These are phyloP conservation scores for Clarkia xantiana DNA, from an alignment of 345 rosid genomes.

Conservation along the genomic window DNA sequence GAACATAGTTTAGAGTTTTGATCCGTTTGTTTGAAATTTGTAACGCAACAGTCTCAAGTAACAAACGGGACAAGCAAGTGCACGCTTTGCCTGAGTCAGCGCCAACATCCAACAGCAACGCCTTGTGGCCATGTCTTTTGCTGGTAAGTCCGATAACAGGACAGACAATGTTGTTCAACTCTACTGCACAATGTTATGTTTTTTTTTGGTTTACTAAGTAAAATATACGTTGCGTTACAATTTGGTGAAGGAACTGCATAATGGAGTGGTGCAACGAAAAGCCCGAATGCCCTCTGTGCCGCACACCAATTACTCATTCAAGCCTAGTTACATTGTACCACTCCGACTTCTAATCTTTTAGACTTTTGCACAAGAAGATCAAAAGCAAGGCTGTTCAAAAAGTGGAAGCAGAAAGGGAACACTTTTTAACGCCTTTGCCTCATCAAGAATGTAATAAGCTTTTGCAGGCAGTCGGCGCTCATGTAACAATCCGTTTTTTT, in stretches of 20 bases:
- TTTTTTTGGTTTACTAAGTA: too few relatives aligned
- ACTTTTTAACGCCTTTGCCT: too few relatives aligned
- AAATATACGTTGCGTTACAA: too few relatives aligned
- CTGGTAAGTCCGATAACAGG: constrained; percentile 27
- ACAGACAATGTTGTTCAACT: neutral
- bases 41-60: constrained; percentile 16
- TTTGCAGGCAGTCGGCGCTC: too few relatives aligned
- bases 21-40: neutral
- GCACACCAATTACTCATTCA: constrained; percentile 71
- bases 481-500: too few relatives aligned
- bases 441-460: too few relatives aligned
- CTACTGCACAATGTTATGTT: too few relatives aligned
- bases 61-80: constrained; percentile 43
- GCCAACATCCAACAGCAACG: constrained; percentile 78
- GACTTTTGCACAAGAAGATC: too few relatives aligned
- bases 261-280: constrained; percentile 99
- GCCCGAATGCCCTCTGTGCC: constrained; percentile 93
- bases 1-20: too few relatives aligned
- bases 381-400: too few relatives aligned
- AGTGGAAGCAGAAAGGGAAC: too few relatives aligned
- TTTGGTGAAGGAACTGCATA: constrained; percentile 62
- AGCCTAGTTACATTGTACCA: constrained; percentile 73
- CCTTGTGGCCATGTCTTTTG: constrained; percentile 92
- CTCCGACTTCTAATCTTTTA: constrained; percentile 51
- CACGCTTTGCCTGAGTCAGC: constrained; percentile 75